Evolutionary conservation across 1,284 basidiomycete species (phyloP).

Genomic region (Peniophora sp.): DNA sequence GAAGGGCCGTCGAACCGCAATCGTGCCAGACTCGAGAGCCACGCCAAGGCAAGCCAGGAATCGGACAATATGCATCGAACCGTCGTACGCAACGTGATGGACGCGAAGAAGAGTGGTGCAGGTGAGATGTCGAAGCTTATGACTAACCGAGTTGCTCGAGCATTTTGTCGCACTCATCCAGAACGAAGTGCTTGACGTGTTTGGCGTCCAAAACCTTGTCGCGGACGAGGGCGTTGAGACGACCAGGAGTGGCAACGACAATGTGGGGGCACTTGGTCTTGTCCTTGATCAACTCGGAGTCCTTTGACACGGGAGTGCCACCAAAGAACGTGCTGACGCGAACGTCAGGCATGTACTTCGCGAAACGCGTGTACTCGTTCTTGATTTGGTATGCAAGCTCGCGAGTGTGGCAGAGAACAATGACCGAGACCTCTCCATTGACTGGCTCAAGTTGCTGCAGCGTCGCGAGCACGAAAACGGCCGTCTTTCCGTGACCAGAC

Average conservation of each 20-base stretch:
- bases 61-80: constrained; percentile 29
- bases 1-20: not conserved
- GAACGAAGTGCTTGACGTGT: constrained; percentile 97
- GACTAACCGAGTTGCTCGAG: constrained; percentile 99
- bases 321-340: constrained; percentile 98
- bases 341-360: constrained; percentile 99
- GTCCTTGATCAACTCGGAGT: constrained; percentile 90
- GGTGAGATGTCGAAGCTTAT: constrained; percentile 42
- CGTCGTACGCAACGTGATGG: constrained; percentile 24
- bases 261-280: constrained; percentile 99
- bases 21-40: not conserved
- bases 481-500: constrained; percentile 99
- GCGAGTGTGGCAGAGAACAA: constrained; percentile 98
- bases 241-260: constrained; percentile 96
- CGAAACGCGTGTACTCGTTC: constrained; percentile 99
- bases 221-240: constrained; percentile 85
- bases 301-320: constrained; percentile 91
- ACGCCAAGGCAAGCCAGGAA: not conserved
- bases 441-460: constrained; percentile 98
- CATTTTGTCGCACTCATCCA: constrained; percentile 99
- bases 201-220: constrained; percentile 91
- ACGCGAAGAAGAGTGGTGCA: constrained; percentile 20
- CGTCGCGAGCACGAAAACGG: constrained; percentile 96
- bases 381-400: constrained; percentile 99
- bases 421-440: constrained; percentile 94